Base-by-base conservation (phyloP, 495 filamentous ascomycete genomes). In the Xylaria sp. region DNA sequence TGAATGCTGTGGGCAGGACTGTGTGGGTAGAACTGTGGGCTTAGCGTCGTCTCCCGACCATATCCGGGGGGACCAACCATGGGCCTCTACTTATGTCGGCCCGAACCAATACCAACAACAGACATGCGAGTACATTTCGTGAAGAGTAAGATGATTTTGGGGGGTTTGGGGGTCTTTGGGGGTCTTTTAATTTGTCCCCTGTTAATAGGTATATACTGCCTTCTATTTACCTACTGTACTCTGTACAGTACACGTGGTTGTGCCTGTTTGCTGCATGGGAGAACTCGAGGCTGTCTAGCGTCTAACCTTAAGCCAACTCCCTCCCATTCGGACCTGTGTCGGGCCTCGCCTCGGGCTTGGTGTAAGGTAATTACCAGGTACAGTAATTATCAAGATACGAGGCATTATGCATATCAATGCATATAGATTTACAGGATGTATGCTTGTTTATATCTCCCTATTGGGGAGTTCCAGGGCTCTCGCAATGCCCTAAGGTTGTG, bases 41-140 rank as follows among this genome's bases (percentile, higher is more conserved):
- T 46, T 63, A 63, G 35, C 41, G 26, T 33, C 26, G 9, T 4
- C 12, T 63, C 26, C 3, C 41, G 61, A 31, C 41, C 46, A 48
- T 64, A 48, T 48, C 59, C 59, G 59, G 59, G 59, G 59, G 37
- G 29, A 48, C 61, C 43, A 66, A 66, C 44, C 62, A 50, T n/a
- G 26, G 44, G 44, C 44, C 48, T 31, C 19, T 37, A n/a, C n/a
- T n/a, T n/a, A 26, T 66, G 43, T 52, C 62, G 43, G 62, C 0
- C 62, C 62, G 62, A 52, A 52, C 43, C 26, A 66, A 40, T 52
- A 14, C 14, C 55, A n/a, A 19, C 26, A 57, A 31, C 53, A 11
- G 19, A 19, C 17, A 11, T 59, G 19, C 24, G 12, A 21, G 50
- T 53, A 3, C 35, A 24, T 41, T 31, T 11, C 17, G 2, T 8